Evolutionary conservation across 345 rosid species (phyloP).

Genomic region (Syzygium aromaticum): DNA sequence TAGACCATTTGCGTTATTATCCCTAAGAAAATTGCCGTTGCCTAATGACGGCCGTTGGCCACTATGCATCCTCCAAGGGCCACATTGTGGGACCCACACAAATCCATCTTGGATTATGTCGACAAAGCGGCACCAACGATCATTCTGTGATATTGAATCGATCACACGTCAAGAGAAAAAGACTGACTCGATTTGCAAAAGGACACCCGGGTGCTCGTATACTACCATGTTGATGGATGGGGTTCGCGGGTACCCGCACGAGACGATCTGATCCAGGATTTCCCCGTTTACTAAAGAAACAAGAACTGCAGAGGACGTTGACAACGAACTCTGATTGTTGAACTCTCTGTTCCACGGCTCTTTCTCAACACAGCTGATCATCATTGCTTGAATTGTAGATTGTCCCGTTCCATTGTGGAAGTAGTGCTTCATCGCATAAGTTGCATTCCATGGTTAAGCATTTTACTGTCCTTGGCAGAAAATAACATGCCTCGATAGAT

Average conservation of each 20-base stretch:
- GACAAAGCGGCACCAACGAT: neutral
- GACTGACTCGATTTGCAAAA: neutral
- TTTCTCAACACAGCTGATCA: neutral
- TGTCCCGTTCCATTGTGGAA: neutral
- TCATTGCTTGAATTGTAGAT: neutral
- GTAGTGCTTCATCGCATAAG: neutral
- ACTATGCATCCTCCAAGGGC: too few relatives aligned
- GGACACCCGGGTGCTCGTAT: neutral
- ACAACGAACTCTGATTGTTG: neutral
- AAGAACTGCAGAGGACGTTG: fast-evolving
- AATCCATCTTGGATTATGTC: neutral
- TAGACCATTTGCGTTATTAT: too few relatives aligned
- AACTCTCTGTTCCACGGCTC: neutral
- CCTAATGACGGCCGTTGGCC: too few relatives aligned
- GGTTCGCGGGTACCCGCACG: fast-evolving
- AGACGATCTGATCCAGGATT: neutral
- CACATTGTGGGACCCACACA: neutral
- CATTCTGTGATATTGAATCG: too few relatives aligned
- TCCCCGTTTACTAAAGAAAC: neutral
- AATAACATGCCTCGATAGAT: neutral
- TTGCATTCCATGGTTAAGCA: neutral
- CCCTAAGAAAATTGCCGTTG: too few relatives aligned
- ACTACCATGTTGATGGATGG: fast-evolving
- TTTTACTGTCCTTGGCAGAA: fast-evolving
- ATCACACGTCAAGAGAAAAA: neutral